Conservation (phyloP, 768 basidiomycete species). For the Rhizopogon salebrosus region DNA sequence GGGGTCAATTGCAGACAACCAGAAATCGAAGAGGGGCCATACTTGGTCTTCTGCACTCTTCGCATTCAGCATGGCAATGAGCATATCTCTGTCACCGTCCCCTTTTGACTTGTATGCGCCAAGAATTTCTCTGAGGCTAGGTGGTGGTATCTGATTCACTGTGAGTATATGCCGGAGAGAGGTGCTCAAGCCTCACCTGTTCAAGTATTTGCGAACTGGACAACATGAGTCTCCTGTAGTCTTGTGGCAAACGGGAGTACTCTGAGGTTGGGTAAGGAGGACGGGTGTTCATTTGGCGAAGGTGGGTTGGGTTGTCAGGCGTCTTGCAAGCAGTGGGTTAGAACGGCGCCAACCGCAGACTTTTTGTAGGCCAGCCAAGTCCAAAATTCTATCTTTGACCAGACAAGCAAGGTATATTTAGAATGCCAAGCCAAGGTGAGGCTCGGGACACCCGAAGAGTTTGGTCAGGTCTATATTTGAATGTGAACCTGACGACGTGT, state of each 20-base stretch:
- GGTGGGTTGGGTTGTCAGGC: slow-evolving; percentile 13
- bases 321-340: slow-evolving; percentile 11
- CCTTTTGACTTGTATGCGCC: slow-evolving; percentile 80
- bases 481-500: slow-evolving; percentile 5
- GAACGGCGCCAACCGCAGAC: slow-evolving; percentile 17
- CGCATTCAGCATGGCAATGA: slow-evolving; percentile 86
- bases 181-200: slow-evolving; percentile 29
- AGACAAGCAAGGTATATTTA: slow-evolving; percentile 32
- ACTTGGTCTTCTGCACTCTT: slow-evolving; percentile 94
- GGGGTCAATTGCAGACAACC: slow-evolving; percentile 3
- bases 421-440: slow-evolving; percentile 40
- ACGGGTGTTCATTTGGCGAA: slow-evolving; percentile 22
- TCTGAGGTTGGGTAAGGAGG: slow-evolving; percentile 16
- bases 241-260: slow-evolving; percentile 14
- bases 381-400: slow-evolving; percentile 42
- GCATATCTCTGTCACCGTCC: slow-evolving; percentile 89
- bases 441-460: slow-evolving; percentile 26
- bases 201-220: slow-evolving; percentile 43
- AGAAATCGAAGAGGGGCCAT: slow-evolving; percentile 14
- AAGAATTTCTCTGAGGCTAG: slow-evolving; percentile 80
- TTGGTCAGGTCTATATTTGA: slow-evolving; percentile 17
- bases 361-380: slow-evolving; percentile 42
- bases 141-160: slow-evolving; percentile 60
- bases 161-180: slow-evolving; percentile 2
- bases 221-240: slow-evolving; percentile 31